These are phyloP conservation scores for Gelatoporia subvermispora DNA, from an alignment of 768 basidiomycete species.

Conservation along the genomic window DNA sequence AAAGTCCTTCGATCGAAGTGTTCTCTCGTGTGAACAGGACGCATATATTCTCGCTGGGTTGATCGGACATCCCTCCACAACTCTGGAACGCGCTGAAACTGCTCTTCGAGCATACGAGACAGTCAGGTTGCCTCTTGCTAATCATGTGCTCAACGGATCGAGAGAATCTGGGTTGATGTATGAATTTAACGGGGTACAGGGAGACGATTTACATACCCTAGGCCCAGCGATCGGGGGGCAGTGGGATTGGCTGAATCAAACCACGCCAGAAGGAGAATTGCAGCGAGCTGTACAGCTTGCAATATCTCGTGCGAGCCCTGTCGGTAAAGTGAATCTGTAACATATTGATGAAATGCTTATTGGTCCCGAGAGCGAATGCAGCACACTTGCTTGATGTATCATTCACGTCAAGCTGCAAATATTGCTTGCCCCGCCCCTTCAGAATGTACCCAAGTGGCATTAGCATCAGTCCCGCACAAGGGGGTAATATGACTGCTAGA, in stretches of 20 bases:
- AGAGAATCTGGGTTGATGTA: constrained; percentile 20
- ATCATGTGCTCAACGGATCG: constrained; percentile 21
- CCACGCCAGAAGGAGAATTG: constrained; percentile 30
- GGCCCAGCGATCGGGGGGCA: constrained; percentile 36
- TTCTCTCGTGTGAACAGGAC: no score
- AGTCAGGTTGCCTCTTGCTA: constrained; percentile 24
- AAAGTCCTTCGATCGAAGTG: no score
- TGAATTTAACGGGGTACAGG: constrained; percentile 30
- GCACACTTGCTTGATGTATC: no score
- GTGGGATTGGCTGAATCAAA: constrained; percentile 39
- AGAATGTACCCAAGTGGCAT: no score
- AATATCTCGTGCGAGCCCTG: not conserved
- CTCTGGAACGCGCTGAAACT: constrained; percentile 9
- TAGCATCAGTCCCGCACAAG: no score
- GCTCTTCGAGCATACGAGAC: constrained; percentile 26
- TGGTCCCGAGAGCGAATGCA: no score
- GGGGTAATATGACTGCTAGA: no score
- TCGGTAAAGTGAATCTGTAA: not conserved
- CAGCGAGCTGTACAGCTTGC: constrained; percentile 12
- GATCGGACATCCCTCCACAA: constrained; percentile 21
- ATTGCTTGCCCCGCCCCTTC: no score
- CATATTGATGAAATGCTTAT: no score
- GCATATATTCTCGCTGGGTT: constrained; percentile 25
- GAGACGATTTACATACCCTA: constrained; percentile 32
- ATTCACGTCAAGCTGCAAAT: no score